Percentiles rank a stretch among this genome's conserved stretches.
phyloP scores from a whole-genome alignment of 192 early-diverging fungal genomes.

The Coemansia sp. region DNA sequence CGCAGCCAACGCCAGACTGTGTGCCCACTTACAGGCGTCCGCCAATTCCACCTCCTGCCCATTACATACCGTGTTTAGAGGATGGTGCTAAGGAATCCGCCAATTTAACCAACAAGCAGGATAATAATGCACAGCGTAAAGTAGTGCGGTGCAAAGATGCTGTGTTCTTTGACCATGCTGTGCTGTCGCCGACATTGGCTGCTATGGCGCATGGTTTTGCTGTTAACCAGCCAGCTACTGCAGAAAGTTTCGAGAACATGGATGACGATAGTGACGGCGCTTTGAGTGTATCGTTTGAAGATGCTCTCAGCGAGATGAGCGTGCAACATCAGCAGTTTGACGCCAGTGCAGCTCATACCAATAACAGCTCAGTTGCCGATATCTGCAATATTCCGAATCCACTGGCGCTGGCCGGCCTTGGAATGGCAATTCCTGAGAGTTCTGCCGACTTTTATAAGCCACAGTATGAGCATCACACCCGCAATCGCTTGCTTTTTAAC shows the following conservation, averaged over 20 bases:
- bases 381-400: too few relatives aligned
- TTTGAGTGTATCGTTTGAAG: neutral
- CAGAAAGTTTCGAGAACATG: neutral
- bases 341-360: neutral
- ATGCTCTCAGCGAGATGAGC: neutral
- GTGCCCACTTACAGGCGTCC: conserved; percentile 6
- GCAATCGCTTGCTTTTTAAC: too few relatives aligned
- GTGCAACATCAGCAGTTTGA: neutral
- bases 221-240: neutral
- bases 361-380: too few relatives aligned
- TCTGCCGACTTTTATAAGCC: too few relatives aligned
- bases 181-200: conserved; percentile 12
- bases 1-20: neutral
- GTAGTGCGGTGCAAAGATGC: conserved; percentile 12
- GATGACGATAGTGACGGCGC: neutral
- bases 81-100: too few relatives aligned
- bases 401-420: too few relatives aligned
- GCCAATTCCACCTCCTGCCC: conserved; percentile 10
- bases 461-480: too few relatives aligned
- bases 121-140: too few relatives aligned
- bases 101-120: too few relatives aligned
- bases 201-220: conserved; percentile 6
- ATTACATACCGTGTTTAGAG: too few relatives aligned
- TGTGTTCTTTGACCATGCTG: conserved; percentile 10
- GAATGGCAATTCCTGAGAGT: too few relatives aligned